A percentile compares a stretch with the other conserved stretches of the same genome.
These are phyloP conservation scores for Fusarium illudens DNA, from an alignment of 2,329 filamentous ascomycete genomes.

Conservation along the genomic window DNA sequence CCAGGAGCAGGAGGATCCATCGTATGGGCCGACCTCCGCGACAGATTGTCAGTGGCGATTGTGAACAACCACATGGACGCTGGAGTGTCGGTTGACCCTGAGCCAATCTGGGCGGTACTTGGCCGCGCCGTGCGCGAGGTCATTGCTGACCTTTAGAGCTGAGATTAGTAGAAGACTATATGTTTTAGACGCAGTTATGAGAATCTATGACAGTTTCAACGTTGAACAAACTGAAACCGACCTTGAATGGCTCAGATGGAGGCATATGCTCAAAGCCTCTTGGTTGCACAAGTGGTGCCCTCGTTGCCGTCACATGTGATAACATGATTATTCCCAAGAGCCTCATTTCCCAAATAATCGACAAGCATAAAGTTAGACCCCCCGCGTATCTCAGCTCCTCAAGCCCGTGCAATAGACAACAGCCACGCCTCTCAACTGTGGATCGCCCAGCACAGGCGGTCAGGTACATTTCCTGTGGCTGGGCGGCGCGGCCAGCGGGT, in stretches of 20 bases:
- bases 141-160: neutral
- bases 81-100: neutral
- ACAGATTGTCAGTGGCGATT: constrained; percentile 1
- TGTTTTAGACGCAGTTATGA: neutral
- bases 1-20: constrained; percentile 7
- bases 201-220: neutral
- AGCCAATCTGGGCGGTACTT: neutral
- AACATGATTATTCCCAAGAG: neutral
- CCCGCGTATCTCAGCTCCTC: neutral
- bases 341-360: neutral
- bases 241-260: neutral
- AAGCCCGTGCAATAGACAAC: neutral
- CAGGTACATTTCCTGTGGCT: neutral
- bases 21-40: constrained; percentile 3
- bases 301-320: neutral
- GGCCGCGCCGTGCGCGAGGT: neutral
- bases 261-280: neutral
- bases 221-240: neutral
- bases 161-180: neutral
- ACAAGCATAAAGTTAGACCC: neutral
- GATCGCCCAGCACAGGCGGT: neutral
- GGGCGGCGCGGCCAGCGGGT: neutral
- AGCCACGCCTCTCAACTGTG: neutral
- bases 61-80: constrained; percentile 9
- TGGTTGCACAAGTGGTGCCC: neutral